A percentile compares a stretch with the other conserved stretches of the same genome.
phyloP scores from a whole-genome alignment of 176 grass and related monocot species.

The Puccinellia tenuiflora region DNA sequence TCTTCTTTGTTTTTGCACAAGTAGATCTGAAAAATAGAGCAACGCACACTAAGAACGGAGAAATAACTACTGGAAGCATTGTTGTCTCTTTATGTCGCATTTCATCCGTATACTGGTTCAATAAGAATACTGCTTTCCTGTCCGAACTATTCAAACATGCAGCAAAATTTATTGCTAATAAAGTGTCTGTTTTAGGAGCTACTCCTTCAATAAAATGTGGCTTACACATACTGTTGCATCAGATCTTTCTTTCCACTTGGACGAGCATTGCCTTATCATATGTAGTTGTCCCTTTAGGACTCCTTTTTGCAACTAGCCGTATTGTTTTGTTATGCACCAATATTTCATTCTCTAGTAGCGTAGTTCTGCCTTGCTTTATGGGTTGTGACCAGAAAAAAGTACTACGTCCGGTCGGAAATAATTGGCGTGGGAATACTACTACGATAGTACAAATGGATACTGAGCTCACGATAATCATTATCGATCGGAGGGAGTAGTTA shows the following conservation, averaged over 20 bases:
- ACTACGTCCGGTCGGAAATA: too few species aligned
- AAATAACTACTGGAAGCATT: not conserved
- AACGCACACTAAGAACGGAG: not conserved
- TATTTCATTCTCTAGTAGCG: not conserved
- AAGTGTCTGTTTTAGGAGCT: not conserved
- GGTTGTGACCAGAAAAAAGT: not conserved
- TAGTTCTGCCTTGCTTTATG: not conserved
- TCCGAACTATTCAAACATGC: slow-evolving; percentile 3
- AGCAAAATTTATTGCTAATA: slow-evolving; percentile 6
- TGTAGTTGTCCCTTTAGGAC: not conserved
- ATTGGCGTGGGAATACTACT: too few species aligned
- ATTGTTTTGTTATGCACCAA: not conserved
- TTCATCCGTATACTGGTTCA: not conserved
- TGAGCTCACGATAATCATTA: too few species aligned
- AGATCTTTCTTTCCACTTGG: not conserved
- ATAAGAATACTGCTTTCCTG: not conserved
- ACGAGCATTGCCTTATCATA: not conserved
- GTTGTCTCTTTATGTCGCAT: not conserved
- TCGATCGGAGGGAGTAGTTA: too few species aligned
- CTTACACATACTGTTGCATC: not conserved
- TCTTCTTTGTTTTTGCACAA: slow-evolving; percentile 12
- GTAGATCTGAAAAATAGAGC: not conserved
- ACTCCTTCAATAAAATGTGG: not conserved
- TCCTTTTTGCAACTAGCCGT: not conserved
- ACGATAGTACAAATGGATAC: too few species aligned